phyloP scores from a whole-genome alignment of 2,329 filamentous ascomycete genomes.

The Diaporthe ilicicola region DNA sequence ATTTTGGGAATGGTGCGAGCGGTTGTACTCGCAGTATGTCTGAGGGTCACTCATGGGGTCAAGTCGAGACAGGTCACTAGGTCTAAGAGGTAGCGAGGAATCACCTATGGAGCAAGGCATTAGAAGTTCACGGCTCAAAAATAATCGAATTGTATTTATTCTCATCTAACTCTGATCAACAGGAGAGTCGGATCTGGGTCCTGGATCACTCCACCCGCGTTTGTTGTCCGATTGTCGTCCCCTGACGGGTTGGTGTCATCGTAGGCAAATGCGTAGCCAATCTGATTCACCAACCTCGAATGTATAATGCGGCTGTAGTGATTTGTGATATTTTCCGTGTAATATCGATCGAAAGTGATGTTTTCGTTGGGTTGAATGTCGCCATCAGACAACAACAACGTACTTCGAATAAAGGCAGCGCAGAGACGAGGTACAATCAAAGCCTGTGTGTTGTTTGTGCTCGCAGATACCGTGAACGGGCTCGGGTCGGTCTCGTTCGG shows the following conservation, averaged over 20 bases:
- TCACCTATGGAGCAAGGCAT: too few species aligned
- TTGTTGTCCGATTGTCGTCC: not conserved
- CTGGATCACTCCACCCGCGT: conserved; percentile 24
- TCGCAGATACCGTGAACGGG: not conserved
- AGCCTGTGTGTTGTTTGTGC: not conserved
- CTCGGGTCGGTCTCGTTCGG: not conserved
- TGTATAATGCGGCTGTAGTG: conserved; percentile 25
- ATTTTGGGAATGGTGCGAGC: conserved; percentile 32
- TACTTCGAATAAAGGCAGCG: conserved; percentile 17
- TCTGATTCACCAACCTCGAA: not conserved
- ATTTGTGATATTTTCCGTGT: not conserved
- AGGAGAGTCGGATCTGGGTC: conserved; percentile 6
- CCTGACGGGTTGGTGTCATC: conserved; percentile 9
- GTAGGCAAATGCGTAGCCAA: conserved; percentile 24
- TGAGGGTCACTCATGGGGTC: not conserved
- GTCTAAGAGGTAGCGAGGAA: not conserved
- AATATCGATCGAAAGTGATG: conserved; percentile 14
- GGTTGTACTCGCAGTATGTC: not conserved
- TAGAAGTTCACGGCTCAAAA: not conserved
- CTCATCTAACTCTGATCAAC: not conserved
- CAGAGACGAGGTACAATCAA: conserved; percentile 27
- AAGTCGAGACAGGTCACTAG: not conserved
- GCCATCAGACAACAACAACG: not conserved
- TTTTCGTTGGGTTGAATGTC: conserved; percentile 10
- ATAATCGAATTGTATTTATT: not conserved